phyloP scores from a whole-genome alignment of 345 rosid genomes.

The Brassica carinata region DNA sequence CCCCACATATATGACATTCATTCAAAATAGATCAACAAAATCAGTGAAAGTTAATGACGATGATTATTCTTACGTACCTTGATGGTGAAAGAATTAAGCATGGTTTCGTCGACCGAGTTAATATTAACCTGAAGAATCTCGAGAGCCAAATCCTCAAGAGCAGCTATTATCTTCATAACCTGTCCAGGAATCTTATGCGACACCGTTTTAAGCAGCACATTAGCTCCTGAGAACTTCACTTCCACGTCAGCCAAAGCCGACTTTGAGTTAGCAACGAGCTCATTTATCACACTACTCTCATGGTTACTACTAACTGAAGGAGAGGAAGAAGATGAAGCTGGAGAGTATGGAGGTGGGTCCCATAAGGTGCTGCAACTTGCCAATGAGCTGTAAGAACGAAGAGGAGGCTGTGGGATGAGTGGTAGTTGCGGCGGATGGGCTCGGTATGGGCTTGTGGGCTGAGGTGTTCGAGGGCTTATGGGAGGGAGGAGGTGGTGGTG shows the following conservation, averaged over 20 bases:
- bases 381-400: conserved; percentile 33
- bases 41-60: background rate
- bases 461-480: conserved; percentile 86
- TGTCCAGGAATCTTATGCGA: conserved; percentile 90
- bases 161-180: conserved; percentile 69
- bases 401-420: conserved; percentile 49
- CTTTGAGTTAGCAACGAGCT: conserved; percentile 82
- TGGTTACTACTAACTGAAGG: conserved; percentile 48
- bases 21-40: background rate
- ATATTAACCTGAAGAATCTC: conserved; percentile 77
- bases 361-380: conserved; percentile 43
- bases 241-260: conserved; percentile 89
- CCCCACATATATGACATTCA: conserved; percentile 9
- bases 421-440: conserved; percentile 48
- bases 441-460: conserved; percentile 68
- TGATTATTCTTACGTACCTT: conserved; percentile 61
- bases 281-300: conserved; percentile 50
- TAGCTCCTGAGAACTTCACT: conserved; percentile 88
- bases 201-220: conserved; percentile 72
- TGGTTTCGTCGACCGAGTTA: conserved; percentile 64
- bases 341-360: conserved; percentile 47
- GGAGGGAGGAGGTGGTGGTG: conserved; percentile 57
- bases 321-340: conserved; percentile 58
- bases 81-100: conserved; percentile 91
- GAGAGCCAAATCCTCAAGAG: conserved; percentile 80